A percentile compares a stretch with the other conserved stretches of the same genome.
Conservation (phyloP, 23 red algal species). For the Gracilaria caudata region DNA sequence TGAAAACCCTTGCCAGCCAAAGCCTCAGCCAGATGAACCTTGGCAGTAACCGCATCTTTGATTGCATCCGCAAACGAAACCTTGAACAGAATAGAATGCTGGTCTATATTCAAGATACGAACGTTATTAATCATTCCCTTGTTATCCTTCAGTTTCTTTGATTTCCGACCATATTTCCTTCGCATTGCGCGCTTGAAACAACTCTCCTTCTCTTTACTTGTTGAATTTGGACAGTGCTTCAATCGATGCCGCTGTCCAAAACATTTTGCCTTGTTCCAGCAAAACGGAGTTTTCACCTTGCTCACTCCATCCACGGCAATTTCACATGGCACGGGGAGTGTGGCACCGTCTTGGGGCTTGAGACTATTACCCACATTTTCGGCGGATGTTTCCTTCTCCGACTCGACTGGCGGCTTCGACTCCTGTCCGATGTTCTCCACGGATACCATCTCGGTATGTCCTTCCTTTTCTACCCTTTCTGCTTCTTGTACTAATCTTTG, state of each 20-base stretch:
- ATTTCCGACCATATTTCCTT: neutral
- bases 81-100: constrained; percentile 2
- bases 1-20: neutral
- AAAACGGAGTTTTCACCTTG: neutral
- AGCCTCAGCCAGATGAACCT: neutral
- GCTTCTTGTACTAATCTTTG: constrained; percentile 14
- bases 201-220: neutral
- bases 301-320: neutral
- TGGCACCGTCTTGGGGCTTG: neutral
- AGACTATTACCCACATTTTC: neutral
- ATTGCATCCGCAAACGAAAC: constrained; percentile 1
- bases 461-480: neutral
- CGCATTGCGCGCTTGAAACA: neutral
- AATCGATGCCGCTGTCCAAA: constrained; percentile 19
- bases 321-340: neutral
- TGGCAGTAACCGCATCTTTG: neutral
- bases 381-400: neutral
- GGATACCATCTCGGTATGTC: neutral
- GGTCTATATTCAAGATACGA: neutral
- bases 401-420: too few species aligned
- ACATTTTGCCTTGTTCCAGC: constrained; percentile 13
- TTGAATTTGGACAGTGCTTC: constrained; percentile 1
- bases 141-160: neutral
- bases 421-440: neutral
- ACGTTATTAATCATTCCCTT: neutral